A percentile compares a stretch with the other conserved stretches of the same genome.
These are phyloP conservation scores for Xylaria castorea DNA, from an alignment of 495 filamentous ascomycete genomes.

Conservation along the genomic window DNA sequence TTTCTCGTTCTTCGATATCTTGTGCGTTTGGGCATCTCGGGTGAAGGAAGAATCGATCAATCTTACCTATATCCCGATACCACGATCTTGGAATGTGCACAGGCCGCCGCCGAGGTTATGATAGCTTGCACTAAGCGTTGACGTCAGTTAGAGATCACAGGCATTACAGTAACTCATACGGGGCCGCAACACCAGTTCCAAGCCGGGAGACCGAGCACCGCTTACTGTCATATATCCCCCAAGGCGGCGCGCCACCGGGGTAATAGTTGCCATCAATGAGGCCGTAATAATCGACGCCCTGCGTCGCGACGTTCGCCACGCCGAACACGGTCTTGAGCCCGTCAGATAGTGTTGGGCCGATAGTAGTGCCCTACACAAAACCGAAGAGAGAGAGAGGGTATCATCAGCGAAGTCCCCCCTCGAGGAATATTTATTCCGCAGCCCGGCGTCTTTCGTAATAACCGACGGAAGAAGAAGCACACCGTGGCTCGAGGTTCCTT, in stretches of 20 bases:
- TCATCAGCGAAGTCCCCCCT: slow-evolving; percentile 9
- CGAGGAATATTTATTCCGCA: neutral
- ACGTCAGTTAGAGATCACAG: neutral
- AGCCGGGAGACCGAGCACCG: neutral
- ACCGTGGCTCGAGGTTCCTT: too few relatives aligned
- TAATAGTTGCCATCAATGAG: slow-evolving; percentile 47
- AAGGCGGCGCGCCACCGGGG: slow-evolving; percentile 43
- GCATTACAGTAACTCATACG: neutral
- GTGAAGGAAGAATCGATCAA: neutral
- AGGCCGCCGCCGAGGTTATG: slow-evolving; percentile 37
- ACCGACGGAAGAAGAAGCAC: neutral
- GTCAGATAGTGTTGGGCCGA: slow-evolving; percentile 50
- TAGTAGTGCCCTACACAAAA: slow-evolving; percentile 45
- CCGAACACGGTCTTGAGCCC: slow-evolving; percentile 46
- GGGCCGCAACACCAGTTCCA: neutral
- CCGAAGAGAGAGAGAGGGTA: slow-evolving; percentile 26
- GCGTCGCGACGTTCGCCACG: slow-evolving; percentile 45
- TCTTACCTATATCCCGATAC: slow-evolving; percentile 40
- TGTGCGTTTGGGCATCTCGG: neutral
- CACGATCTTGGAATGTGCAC: slow-evolving; percentile 40
- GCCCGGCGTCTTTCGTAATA: neutral
- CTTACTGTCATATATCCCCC: slow-evolving; percentile 43
- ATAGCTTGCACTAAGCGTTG: slow-evolving; percentile 31
- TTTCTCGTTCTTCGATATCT: neutral
- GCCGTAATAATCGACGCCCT: slow-evolving; percentile 53